Conservation (phyloP, 805 yeast genomes). For the Nakazawaea holstii region DNA sequence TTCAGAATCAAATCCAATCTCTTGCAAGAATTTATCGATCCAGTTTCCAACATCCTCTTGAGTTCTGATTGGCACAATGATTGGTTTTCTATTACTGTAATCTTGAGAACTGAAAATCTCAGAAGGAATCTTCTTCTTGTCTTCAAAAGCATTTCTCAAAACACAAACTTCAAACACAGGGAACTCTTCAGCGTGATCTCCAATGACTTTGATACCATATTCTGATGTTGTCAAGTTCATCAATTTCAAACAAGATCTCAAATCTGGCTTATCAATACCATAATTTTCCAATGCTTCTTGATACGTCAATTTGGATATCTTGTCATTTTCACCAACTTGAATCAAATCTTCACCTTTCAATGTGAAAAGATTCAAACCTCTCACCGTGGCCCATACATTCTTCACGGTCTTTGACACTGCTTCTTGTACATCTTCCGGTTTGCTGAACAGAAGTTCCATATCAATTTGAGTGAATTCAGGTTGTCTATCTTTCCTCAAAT, state of each 20-base stretch:
- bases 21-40: constrained; percentile 29
- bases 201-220: constrained; percentile 21
- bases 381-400: constrained; percentile 49
- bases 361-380: constrained; percentile 31
- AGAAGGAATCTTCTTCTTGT: constrained; percentile 27
- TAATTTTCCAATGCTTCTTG: constrained; percentile 61
- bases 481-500: constrained; percentile 89
- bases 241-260: constrained; percentile 57
- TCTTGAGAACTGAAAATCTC: constrained; percentile 32
- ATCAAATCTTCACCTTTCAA: constrained; percentile 29
- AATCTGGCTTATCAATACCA: constrained; percentile 95
- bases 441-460: constrained; percentile 84
- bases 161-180: constrained; percentile 75
- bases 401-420: constrained; percentile 57
- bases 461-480: constrained; percentile 98
- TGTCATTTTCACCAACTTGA: constrained; percentile 17
- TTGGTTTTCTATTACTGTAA: constrained; percentile 56
- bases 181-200: constrained; percentile 35
- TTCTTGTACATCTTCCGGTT: constrained; percentile 57
- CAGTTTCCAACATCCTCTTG: constrained; percentile 36
- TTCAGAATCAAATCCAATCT: constrained; percentile 25
- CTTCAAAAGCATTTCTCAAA: constrained; percentile 41
- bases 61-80: constrained; percentile 42
- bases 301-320: constrained; percentile 51
- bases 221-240: constrained; percentile 32